These are phyloP conservation scores for Lepidium sativum DNA, from an alignment of 345 rosid species.

Conservation along the genomic window DNA sequence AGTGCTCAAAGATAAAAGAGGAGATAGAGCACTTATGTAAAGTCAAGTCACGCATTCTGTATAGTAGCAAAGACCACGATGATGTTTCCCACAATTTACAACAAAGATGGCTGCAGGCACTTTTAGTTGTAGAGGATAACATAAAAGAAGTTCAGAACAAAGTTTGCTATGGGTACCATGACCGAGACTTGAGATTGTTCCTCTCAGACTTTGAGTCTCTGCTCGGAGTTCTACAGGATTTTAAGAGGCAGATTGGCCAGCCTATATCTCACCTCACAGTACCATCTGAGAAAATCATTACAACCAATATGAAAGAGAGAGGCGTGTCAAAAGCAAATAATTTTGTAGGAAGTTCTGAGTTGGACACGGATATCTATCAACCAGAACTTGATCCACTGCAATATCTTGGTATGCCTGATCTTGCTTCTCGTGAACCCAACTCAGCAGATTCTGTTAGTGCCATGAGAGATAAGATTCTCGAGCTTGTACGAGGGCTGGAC, in stretches of 20 bases:
- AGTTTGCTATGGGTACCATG: slow-evolving; percentile 55
- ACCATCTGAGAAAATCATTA: slow-evolving; percentile 30
- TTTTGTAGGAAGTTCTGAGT: slow-evolving; percentile 37
- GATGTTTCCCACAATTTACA: slow-evolving; percentile 39
- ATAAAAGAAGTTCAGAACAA: slow-evolving; percentile 64
- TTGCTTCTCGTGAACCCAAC: slow-evolving; percentile 49
- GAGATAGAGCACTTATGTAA: slow-evolving; percentile 47
- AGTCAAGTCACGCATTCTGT: slow-evolving; percentile 30
- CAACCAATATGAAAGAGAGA: slow-evolving; percentile 33
- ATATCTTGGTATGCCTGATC: slow-evolving; percentile 50
- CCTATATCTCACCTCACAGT: slow-evolving; percentile 31
- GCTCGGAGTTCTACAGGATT: slow-evolving; percentile 53
- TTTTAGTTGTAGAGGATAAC: slow-evolving; percentile 61
- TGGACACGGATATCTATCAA: slow-evolving; percentile 57
- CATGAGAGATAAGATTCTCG: slow-evolving; percentile 66
- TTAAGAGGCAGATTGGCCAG: slow-evolving; percentile 58
- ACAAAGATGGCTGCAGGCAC: slow-evolving; percentile 56
- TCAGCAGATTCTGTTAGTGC: slow-evolving; percentile 44
- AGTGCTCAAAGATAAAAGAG: slow-evolving; percentile 64
- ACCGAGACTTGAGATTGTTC: slow-evolving; percentile 50
- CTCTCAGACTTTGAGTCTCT: slow-evolving; percentile 57
- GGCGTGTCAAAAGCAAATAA: slow-evolving; percentile 36
- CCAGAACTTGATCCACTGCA: slow-evolving; percentile 71
- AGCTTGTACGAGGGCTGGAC: slow-evolving; percentile 82
- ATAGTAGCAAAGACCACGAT: slow-evolving; percentile 30